Evolutionary conservation across 208 protist species (phyloP).

Genomic region (Naegleria fowleri): DNA sequence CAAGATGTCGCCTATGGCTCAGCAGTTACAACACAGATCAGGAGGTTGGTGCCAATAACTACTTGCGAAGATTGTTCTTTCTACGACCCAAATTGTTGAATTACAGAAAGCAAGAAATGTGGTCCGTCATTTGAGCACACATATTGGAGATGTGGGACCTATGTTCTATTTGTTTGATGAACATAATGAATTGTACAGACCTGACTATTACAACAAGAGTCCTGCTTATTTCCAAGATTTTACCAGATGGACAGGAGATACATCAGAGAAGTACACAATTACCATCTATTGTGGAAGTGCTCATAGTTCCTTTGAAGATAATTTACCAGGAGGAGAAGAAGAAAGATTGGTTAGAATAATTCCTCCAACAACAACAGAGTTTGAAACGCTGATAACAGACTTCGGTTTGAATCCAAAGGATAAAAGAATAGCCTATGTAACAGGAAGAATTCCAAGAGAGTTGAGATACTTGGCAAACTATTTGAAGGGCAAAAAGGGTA

Average conservation of each 20-base stretch:
- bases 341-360: background rate
- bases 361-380: background rate
- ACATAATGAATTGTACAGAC: slow-evolving; percentile 6
- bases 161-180: background rate
- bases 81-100: background rate
- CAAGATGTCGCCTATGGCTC: background rate
- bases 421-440: background rate
- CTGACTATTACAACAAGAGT: background rate
- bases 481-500: too few species aligned
- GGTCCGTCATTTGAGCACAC: background rate
- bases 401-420: background rate
- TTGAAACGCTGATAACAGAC: background rate
- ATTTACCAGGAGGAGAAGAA: background rate
- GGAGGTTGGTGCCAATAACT: background rate
- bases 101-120: background rate
- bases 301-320: background rate
- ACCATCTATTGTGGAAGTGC: background rate
- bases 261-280: background rate
- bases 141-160: background rate
- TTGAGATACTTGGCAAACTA: background rate
- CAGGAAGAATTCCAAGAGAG: background rate
- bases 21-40: background rate
- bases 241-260: background rate
- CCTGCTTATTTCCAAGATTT: background rate
- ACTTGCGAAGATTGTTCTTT: background rate